Conservation (phyloP, 371 early-diverging fungal genomes). For the Apophysomyces sp. region DNA sequence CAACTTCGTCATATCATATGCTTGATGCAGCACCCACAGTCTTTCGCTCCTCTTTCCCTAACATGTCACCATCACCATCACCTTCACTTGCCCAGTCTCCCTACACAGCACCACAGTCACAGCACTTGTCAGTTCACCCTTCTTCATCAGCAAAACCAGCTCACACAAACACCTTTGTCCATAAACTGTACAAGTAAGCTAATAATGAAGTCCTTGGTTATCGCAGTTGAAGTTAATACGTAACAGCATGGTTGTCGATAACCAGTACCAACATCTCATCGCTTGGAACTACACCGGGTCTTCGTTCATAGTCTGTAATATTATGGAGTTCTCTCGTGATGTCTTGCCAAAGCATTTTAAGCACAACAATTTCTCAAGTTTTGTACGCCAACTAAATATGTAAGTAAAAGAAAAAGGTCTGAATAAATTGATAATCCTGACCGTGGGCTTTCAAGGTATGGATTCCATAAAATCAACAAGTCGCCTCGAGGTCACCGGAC, state of each 20-base stretch:
- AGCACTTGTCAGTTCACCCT: constrained; percentile 27
- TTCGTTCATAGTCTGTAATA: constrained; percentile 88
- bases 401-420: constrained; percentile 43
- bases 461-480: constrained; percentile 88
- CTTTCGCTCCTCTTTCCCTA: neutral
- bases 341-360: constrained; percentile 83
- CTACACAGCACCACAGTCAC: constrained; percentile 14
- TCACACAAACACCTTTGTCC: constrained; percentile 28
- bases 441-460: constrained; percentile 47
- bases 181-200: constrained; percentile 34
- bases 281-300: constrained; percentile 80
- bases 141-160: constrained; percentile 15
- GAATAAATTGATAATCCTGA: neutral
- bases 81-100: constrained; percentile 8
- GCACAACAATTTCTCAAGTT: constrained; percentile 84
- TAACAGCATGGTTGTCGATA: constrained; percentile 73
- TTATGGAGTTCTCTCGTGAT: constrained; percentile 74
- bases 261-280: constrained; percentile 73
- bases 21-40: neutral
- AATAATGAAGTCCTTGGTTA: neutral
- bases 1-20: neutral
- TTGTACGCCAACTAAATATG: constrained; percentile 87
- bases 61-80: constrained; percentile 1
- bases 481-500: constrained; percentile 83
- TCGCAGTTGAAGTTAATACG: neutral